Base-by-base conservation (phyloP, 495 filamentous ascomycete species). In the Aspergillus olivimuriae region DNA sequence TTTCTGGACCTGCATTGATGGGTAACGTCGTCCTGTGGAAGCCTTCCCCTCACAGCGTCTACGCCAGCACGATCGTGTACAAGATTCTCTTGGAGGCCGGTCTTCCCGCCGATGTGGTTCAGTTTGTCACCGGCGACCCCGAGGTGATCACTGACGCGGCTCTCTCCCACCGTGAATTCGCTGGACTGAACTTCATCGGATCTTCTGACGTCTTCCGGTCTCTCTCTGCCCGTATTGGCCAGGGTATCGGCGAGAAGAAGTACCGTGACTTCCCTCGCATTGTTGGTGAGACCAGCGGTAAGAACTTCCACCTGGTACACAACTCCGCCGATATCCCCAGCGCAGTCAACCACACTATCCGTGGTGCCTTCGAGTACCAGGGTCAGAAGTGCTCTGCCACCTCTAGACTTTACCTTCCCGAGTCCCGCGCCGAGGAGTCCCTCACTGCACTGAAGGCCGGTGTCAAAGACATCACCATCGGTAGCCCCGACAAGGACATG, bases 21-120 rank as follows among this genome's bases (percentile, higher is more conserved):
- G 87, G 87, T 44, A 94, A 94, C 58, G 87, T 91, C 0, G 87
- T 92, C 14, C 64, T 94, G 19, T 94, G 87, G 87, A 94, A 94
- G 66, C 87, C 87, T 1, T 87, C 84, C 10, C 87, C 88, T 34
- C 83, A 71, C 4, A 84, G 84, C 24, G 77, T 91, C 42, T 80
- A 82, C 20, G 81, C 81, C 48, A 89, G 83, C 65, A 80, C 76
- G 63, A 51, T 94, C 24, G 64, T 94, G 21, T 83, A 92, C 65
- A 78, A 87, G 56, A 87, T 91, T 59, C 73, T 94, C n/a, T 67
- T 89, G n/a, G 87, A 94, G 66, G 83, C 87, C 12, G 87, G 87
- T 39, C 76, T 94, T 4, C 87, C 87, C 2, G 71, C 75, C 31
- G 77, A 84, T 47, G 87, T 94, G 7, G 81, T 94, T 36, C 87